Percentiles rank a stretch among this genome's conserved stretches.
These are phyloP conservation scores for Pogostemon cablin DNA, from an alignment of 257 asterid genomes.

Conservation along the genomic window DNA sequence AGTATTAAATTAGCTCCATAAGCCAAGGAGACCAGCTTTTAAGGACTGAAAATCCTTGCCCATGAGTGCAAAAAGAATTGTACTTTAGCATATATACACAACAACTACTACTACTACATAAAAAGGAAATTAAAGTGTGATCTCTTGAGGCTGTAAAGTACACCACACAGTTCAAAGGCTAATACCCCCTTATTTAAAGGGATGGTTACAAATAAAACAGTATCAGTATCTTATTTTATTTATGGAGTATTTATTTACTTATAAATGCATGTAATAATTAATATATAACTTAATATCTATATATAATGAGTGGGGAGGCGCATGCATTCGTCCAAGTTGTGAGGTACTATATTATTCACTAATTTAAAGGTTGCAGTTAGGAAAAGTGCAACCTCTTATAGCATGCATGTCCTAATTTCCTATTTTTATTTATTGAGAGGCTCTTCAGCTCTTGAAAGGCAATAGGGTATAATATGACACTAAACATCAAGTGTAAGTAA, in stretches of 20 bases:
- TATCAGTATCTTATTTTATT: conserved; percentile 22
- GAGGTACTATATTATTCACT: background rate
- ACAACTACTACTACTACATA: background rate
- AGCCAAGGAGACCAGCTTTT: conserved; percentile 32
- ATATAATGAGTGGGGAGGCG: background rate
- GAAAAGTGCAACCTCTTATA: background rate
- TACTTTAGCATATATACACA: background rate
- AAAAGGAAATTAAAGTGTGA: too few relatives aligned
- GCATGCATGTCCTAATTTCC: background rate
- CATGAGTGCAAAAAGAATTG: conserved; percentile 26
- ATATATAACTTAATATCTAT: too few relatives aligned
- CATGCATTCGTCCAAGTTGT: conserved; percentile 3
- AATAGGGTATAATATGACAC: background rate
- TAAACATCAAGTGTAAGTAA: too few relatives aligned
- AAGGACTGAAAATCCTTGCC: conserved; percentile 13
- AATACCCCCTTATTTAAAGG: conserved; percentile 30
- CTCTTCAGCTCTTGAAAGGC: conserved; percentile 25
- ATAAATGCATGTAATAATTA: too few relatives aligned
- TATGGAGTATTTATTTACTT: too few relatives aligned
- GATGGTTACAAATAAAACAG: conserved; percentile 33
- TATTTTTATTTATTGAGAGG: background rate
- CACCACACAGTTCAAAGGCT: conserved; percentile 6
- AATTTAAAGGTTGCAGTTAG: background rate
- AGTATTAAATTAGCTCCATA: conserved; percentile 2
- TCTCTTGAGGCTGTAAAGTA: conserved; percentile 25